Base-by-base conservation (phyloP, 176 grass and related monocot genomes). In the Rhynchospora tenuis region DNA sequence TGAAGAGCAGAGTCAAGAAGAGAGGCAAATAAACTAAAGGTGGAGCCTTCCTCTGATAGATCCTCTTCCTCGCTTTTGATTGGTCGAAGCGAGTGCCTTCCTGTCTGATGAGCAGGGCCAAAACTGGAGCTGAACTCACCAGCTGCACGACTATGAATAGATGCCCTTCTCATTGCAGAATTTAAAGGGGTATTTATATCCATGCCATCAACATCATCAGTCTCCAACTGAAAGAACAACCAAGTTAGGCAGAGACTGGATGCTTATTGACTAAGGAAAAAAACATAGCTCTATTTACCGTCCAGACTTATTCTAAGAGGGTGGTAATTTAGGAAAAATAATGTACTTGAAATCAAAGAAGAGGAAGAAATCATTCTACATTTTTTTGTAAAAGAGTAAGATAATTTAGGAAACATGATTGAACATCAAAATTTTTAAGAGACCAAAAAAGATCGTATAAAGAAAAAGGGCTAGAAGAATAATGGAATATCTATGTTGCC, bases 1-100 rank as follows among this genome's bases (percentile, higher is more conserved):
- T 98, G 95, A 51, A 90, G 87, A 19, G 92, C 92, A 84, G 95
- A 95, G 86, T 98, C 95, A 83, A 98, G 89, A 77, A 95, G 95
- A 28, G 95, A 93, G 46, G 92, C 91, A 87, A 95, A 98, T 26
- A 83, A 79, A 56, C 87, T 89, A 89, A 66, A 98, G 48, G 89
- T 87, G 10, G 82, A 88, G 48, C 91, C 89, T 79, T 89, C 90
- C 69, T 91, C 91, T 74, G 47, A 65, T 45, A 85, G 59, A 65
- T 85, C 64, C 33, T 90, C 89, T 3, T 89, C 91, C 86, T 98
- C 95, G 46, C 88, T 42, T 79, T 98, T 98, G 61, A 91, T 83
- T 2, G 59, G 27, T 78, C 86, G 92, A 55, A 94, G 47, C 9
- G 78, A 48, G 2, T 86, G 89, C 29, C 78, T 83, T 59, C 33